Evolutionary conservation across 1,284 basidiomycete species (phyloP), one percentile per base, ranked within the genome.

Genomic region (Wallemia mellicola): DNA sequence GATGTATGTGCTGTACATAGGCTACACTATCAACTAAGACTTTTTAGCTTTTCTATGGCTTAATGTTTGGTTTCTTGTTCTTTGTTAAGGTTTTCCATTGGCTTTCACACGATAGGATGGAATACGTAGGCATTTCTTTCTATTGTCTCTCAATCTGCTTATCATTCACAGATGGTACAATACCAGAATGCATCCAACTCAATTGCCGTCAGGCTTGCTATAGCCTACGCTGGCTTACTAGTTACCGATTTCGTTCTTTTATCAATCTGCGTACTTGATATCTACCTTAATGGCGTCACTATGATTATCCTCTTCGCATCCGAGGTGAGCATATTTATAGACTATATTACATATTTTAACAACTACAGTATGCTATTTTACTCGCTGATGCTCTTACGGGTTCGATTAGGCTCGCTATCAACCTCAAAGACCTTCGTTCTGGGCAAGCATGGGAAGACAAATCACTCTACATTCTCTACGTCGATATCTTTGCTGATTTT

Each of bases 41-140:
- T 69, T 87, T 89, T 69, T 85, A 94, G 69, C 78, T 83, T n/a
- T 79, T 81, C 1, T 96, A 96, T 68, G 82, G 82, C 32, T 73
- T 91, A 64, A 85, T 95, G 77, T 96, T 95, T 67, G 82, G 85
- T 22, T 79, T 87, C 64, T 73, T 99, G 24, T 77, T 96, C 17
- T 92, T 95, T 66, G 77, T 96, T 65, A 96, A 96, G 69, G 88
- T 86, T 60, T 98, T 98, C 70, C 94, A 99, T 69, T 96, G 91
- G 91, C 77, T 99, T 28, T 79, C 88, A 61, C 80, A 81, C 1
- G 92, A 96, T 68, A 79, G 94, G 54, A 84, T 98, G 59, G 94
- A 98, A 77, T 91, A 86, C 76, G 89, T 91, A 64, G n/a, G n/a
- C n/a, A n/a, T 64, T 81, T 74, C 11, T 2, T n/a, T n/a, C 19